Evolutionary conservation across 768 basidiomycete species (phyloP), one percentile per base, ranked within the genome.

Genomic region (Heimioporus sp.): DNA sequence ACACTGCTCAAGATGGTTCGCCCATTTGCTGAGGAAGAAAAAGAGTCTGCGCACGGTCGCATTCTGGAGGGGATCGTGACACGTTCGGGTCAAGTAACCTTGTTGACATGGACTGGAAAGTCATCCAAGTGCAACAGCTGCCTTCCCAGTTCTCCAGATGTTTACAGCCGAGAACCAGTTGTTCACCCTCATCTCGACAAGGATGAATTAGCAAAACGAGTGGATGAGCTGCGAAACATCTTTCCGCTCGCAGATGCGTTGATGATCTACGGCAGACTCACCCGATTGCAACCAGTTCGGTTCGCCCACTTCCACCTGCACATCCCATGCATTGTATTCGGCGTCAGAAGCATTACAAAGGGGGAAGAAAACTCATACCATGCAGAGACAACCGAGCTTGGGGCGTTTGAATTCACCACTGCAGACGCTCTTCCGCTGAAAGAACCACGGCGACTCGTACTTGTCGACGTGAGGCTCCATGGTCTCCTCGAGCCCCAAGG

Each of bases 261-360:
- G 13, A 13, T 52, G 13, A 30, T 37, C 2, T 52, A 46, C n/a
- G 46, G 40, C 13, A 7, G 46, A 5, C 8, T 52, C 12, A 46
- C 40, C n/a, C n/a, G 45, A 24, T 19, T 37, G 1, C 39, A 46
- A 13, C 41, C 40, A 0, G 41, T 47, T 9, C 34, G 46, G 11
- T 52, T 52, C 11, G 28, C 28, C 6, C 45, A 42, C 15, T 42
- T 41, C 9, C 51, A 34, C 16, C 45, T 52, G 2, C 40, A 19
- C 16, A 39, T 52, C 16, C 51, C 51, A 9, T 52, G 51, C 16
- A 47, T 52, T 24, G 24, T 42, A 15, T 52, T 52, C 40, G 9
- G n/a, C 21, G 39, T 42, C 21, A 42, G 5, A 13, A 36, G 19
- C 1, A 31, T 52, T 24, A 17, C 7, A 15, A 46, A 16, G 12